These are phyloP conservation scores for Nadsonia starkeyi-henricii DNA, from an alignment of 1,139 yeast species.

Conservation along the genomic window DNA sequence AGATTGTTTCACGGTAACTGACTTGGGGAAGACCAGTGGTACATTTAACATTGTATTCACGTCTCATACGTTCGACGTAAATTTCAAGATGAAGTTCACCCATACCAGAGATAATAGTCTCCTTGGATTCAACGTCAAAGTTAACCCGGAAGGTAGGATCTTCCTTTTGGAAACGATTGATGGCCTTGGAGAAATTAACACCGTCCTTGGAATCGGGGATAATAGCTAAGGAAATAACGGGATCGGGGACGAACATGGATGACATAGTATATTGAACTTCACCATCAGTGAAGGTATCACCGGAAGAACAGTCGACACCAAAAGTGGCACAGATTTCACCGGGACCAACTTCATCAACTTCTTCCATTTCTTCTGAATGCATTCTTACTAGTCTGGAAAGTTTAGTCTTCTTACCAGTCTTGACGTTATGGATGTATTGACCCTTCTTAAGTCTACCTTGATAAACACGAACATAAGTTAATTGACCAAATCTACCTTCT, in stretches of 20 bases:
- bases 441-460: slow-evolving; percentile 94
- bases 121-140: slow-evolving; percentile 84
- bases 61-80: slow-evolving; percentile 92
- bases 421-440: slow-evolving; percentile 72
- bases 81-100: slow-evolving; percentile 95
- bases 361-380: slow-evolving; percentile 99
- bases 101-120: slow-evolving; percentile 95
- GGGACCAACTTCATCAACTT: slow-evolving; percentile 86
- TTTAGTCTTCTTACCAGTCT: slow-evolving; percentile 87
- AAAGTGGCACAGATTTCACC: slow-evolving; percentile 99
- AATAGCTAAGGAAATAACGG: slow-evolving; percentile 86
- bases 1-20: slow-evolving; percentile 89
- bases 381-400: slow-evolving; percentile 92
- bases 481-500: slow-evolving; percentile 96
- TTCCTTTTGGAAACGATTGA: slow-evolving; percentile 94
- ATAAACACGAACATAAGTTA: slow-evolving; percentile 90
- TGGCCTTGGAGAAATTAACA: slow-evolving; percentile 85
- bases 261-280: slow-evolving; percentile 64
- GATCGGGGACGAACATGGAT: slow-evolving; percentile 97
- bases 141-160: slow-evolving; percentile 96
- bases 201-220: slow-evolving; percentile 82
- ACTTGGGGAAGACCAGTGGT: slow-evolving; percentile 96
- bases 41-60: slow-evolving; percentile 95
- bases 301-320: slow-evolving; percentile 98
- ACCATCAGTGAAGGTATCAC: slow-evolving; percentile 91